A percentile compares a stretch with the other conserved stretches of the same genome.
phyloP scores from a whole-genome alignment of 176 grass and related monocot genomes.

The Musa acuminata region DNA sequence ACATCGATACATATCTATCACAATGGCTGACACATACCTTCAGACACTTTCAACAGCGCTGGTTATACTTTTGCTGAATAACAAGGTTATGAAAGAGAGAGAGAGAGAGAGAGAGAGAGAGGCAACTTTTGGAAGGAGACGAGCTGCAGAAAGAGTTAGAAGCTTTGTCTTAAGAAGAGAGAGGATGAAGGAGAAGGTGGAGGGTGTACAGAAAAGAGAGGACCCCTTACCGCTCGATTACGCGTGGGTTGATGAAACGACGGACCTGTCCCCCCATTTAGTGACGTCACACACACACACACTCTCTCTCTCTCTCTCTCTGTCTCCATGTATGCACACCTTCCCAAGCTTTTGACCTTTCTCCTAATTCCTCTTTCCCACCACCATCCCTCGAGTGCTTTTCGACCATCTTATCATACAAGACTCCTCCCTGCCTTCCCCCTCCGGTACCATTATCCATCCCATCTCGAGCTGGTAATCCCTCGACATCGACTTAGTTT shows the following conservation, averaged over 20 bases:
- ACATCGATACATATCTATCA: no score
- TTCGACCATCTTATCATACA: conserved; percentile 7
- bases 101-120: neutral
- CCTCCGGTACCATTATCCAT: neutral
- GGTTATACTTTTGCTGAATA: no score
- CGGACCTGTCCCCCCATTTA: conserved; percentile 19
- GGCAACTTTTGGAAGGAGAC: conserved; percentile 13
- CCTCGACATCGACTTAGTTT: neutral
- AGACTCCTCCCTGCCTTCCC: neutral
- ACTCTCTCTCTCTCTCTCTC: neutral
- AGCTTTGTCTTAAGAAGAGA: conserved; percentile 7
- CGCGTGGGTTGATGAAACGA: conserved; percentile 56
- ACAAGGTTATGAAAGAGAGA: no score
- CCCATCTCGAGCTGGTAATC: neutral
- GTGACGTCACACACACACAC: conserved; percentile 24
- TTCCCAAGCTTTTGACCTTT: neutral
- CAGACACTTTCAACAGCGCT: no score
- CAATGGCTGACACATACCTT: no score
- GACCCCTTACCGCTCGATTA: conserved; percentile 33
- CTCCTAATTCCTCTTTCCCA: neutral
- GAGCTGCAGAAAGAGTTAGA: conserved; percentile 10
- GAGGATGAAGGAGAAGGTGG: neutral
- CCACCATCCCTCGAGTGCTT: neutral
- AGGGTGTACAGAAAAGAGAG: conserved; percentile 8
- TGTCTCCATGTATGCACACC: neutral